phyloP scores from a whole-genome alignment of 495 filamentous ascomycete genomes.

The Aspergillus biplanus region DNA sequence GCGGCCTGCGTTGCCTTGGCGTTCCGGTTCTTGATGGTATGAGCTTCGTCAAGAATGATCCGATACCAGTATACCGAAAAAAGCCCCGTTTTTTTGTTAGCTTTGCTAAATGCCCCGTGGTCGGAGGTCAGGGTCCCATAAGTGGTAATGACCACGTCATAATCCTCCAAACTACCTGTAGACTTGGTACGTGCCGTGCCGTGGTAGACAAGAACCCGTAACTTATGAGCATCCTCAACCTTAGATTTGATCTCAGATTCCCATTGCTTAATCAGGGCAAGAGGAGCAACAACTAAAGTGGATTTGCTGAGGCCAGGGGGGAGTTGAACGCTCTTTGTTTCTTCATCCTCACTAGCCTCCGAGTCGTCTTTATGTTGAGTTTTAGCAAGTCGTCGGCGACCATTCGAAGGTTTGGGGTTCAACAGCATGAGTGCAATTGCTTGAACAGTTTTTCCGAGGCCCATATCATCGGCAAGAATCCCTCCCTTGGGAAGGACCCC shows the following conservation, averaged over 20 bases:
- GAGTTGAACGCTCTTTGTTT: constrained; percentile 59
- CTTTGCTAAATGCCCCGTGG: constrained; percentile 66
- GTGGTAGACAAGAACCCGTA: constrained; percentile 88
- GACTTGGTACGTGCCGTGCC: constrained; percentile 82
- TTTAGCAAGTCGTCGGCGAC: constrained; percentile 29
- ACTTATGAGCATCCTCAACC: constrained; percentile 64
- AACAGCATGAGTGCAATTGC: constrained; percentile 82
- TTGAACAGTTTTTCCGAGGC: constrained; percentile 92
- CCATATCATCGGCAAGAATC: constrained; percentile 93
- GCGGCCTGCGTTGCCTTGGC: constrained; percentile 90
- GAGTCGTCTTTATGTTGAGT: constrained; percentile 25
- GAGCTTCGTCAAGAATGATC: constrained; percentile 93
- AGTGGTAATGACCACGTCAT: constrained; percentile 97
- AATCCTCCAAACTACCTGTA: constrained; percentile 70
- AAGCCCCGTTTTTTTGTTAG: constrained; percentile 71
- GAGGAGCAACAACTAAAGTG: constrained; percentile 90
- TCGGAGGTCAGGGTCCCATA: constrained; percentile 95
- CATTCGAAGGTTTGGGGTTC: constrained; percentile 70
- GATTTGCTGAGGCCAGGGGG: constrained; percentile 67
- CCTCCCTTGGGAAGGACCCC: constrained; percentile 84
- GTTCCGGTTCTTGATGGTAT: constrained; percentile 97
- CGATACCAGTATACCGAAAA: constrained; percentile 95
- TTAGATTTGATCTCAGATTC: constrained; percentile 86
- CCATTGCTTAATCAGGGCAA: constrained; percentile 97
- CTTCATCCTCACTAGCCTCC: constrained; percentile 27